phyloP scores from a whole-genome alignment of 2,329 filamentous ascomycete species.

The Claviceps fusiformis region DNA sequence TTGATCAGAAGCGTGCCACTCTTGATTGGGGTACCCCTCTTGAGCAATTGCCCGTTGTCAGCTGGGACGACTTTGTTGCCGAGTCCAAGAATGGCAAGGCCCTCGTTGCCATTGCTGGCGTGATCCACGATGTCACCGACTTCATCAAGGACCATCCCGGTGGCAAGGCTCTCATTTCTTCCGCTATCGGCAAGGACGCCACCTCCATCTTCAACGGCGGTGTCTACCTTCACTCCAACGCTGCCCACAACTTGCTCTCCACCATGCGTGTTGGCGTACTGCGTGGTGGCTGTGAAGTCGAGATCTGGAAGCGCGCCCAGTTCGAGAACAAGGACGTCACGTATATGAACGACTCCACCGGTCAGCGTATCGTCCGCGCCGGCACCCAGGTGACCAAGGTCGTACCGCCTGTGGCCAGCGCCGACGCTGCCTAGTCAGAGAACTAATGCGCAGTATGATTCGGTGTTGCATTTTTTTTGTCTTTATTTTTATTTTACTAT shows the following conservation, averaged over 20 bases:
- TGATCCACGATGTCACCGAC: constrained; percentile 71
- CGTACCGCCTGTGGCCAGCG: constrained; percentile 63
- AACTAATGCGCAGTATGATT: background rate
- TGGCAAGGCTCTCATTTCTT: constrained; percentile 74
- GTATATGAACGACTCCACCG: constrained; percentile 66
- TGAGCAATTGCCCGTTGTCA: constrained; percentile 71
- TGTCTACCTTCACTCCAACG: constrained; percentile 82
- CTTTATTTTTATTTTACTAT: background rate
- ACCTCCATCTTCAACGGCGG: constrained; percentile 87
- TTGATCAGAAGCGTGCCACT: constrained; percentile 69
- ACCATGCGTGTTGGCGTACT: constrained; percentile 83
- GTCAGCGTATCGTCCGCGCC: constrained; percentile 72
- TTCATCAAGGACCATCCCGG: constrained; percentile 88
- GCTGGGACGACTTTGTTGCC: constrained; percentile 75
- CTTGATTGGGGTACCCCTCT: constrained; percentile 81
- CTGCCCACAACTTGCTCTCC: constrained; percentile 75
- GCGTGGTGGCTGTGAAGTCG: constrained; percentile 74
- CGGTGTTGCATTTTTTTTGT: too few species aligned
- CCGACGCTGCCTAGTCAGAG: constrained; percentile 57
- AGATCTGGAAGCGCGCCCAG: constrained; percentile 84
- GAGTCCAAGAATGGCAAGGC: constrained; percentile 64
- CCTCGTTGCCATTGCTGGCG: constrained; percentile 65
- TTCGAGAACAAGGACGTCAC: constrained; percentile 73
- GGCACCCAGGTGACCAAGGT: constrained; percentile 78
- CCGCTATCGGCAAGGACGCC: constrained; percentile 73